Conservation (phyloP, 2,329 filamentous ascomycete genomes). For the Trichothecium roseum region DNA sequence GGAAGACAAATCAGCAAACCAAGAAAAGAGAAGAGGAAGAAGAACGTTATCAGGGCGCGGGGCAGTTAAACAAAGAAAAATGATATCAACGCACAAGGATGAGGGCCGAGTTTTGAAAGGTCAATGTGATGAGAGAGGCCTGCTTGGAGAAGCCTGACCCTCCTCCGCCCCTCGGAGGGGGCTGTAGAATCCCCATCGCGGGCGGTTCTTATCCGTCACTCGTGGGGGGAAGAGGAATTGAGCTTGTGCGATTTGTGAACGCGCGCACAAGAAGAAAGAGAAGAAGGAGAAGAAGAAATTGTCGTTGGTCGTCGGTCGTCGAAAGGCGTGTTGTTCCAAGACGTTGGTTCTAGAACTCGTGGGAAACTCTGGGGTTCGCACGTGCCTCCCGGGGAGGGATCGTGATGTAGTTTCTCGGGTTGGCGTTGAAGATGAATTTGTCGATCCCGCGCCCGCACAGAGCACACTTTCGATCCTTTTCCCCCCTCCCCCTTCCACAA, state of each 20-base stretch:
- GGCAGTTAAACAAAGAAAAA: conserved; percentile 18
- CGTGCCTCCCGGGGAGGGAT: neutral
- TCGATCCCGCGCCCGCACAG: no score
- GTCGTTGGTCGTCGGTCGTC: no score
- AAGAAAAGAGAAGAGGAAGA: no score
- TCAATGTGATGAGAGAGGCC: conserved; percentile 31
- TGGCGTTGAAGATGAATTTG: no score
- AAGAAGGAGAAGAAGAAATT: no score
- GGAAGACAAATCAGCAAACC: no score
- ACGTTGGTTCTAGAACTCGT: neutral
- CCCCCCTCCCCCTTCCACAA: no score
- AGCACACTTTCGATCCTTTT: no score
- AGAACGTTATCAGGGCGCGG: conserved; percentile 53
- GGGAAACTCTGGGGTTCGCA: neutral
- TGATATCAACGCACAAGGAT: conserved; percentile 46
- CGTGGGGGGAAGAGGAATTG: no score
- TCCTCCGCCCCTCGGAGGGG: conserved; percentile 2
- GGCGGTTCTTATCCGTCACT: neutral
- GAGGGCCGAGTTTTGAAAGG: conserved; percentile 63
- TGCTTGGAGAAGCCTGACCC: neutral
- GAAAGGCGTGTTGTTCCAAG: neutral
- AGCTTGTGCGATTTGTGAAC: no score
- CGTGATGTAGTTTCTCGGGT: neutral
- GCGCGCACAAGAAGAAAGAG: neutral
- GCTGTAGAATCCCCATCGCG: conserved; percentile 3